These are phyloP conservation scores for Punica granatum DNA, from an alignment of 345 rosid species.

Conservation along the genomic window DNA sequence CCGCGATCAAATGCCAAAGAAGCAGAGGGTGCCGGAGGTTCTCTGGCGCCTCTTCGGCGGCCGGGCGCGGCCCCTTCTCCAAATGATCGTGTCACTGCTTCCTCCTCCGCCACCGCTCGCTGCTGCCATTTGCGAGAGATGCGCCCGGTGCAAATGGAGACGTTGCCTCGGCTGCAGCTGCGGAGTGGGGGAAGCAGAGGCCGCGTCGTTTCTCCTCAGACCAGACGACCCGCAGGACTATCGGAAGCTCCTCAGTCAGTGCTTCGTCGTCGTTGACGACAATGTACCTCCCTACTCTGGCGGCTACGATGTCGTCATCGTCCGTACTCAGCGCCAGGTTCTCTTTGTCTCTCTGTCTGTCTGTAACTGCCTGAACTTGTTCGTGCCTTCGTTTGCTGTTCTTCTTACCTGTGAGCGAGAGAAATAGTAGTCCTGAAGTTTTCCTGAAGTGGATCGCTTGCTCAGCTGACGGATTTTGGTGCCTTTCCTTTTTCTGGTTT, in stretches of 20 bases:
- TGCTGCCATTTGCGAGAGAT: neutral
- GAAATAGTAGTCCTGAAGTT: neutral
- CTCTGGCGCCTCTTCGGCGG: slow-evolving; percentile 44
- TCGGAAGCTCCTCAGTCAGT: slow-evolving; percentile 38
- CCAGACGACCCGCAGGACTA: slow-evolving; percentile 50
- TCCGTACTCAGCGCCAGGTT: slow-evolving; percentile 54
- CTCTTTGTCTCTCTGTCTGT: neutral
- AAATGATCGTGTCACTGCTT: slow-evolving; percentile 30
- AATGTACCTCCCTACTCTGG: slow-evolving; percentile 35
- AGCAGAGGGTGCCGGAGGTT: slow-evolving; percentile 42
- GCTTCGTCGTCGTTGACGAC: slow-evolving; percentile 41
- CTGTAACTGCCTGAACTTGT: neutral
- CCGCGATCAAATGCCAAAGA: slow-evolving; percentile 25
- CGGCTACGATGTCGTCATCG: slow-evolving; percentile 20
- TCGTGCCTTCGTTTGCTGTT: neutral
- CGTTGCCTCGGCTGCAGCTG: slow-evolving; percentile 29
- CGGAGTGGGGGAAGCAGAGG: slow-evolving; percentile 19
- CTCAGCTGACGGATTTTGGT: neutral
- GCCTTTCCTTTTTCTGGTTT: neutral
- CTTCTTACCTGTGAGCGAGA: no score
- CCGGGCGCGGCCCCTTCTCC: slow-evolving; percentile 34
- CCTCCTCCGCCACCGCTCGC: slow-evolving; percentile 9
- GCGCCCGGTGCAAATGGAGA: slow-evolving; percentile 23
- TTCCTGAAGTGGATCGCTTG: neutral
- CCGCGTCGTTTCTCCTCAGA: slow-evolving; percentile 34